Evolutionary conservation across 148 eudicot genomes (phyloP), one percentile per base, ranked within the genome.

Genomic region (Mesembryanthemum crystallinum): DNA sequence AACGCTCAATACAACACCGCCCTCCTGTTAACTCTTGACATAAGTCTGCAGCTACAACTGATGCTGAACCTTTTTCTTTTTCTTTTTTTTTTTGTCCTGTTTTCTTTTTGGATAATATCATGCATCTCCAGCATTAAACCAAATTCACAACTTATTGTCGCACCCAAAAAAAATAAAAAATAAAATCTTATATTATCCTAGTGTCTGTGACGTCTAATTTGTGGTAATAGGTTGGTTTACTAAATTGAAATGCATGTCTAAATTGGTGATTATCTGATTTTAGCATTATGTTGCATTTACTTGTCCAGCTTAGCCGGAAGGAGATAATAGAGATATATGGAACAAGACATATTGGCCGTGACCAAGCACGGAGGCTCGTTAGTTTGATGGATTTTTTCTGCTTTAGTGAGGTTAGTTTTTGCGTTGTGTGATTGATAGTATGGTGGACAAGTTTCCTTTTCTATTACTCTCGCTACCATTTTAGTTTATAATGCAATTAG

Each of bases 301-400:
- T 59, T 78, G 67, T 85, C 59, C 87, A 95, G 99, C 98, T 95
- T 71, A 86, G 82, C 71, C 79, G 80, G 71, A 74, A 88, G 83
- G 94, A 92, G 85, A 88, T 92, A 57, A 84, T 84, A 70, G 84
- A 89, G 73, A 89, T 87, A n/a, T 95, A 92, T 82, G 98, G 99
- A 77, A 89, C 97, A 39, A 83, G 98, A 64, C 98, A 95, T 84
- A 92, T 95, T 79, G 98, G 99, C 25, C 99, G 94, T 78, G 93
- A 86, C 80, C 99, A 92, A 84, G 97, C 98, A 73, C 86, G 87
- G 10, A 92, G 87, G 33, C 99, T 95, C 18, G 99, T 92, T 74
- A 86, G 98, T 75, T 87, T 95, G 88, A 92, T 95, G 99, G 99
- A 95, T 85, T 90, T 95, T 82, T 95, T 95, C 83, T 95, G 99